Conservation (phyloP, 2,329 filamentous ascomycete genomes). For the Curvularia sp. region DNA sequence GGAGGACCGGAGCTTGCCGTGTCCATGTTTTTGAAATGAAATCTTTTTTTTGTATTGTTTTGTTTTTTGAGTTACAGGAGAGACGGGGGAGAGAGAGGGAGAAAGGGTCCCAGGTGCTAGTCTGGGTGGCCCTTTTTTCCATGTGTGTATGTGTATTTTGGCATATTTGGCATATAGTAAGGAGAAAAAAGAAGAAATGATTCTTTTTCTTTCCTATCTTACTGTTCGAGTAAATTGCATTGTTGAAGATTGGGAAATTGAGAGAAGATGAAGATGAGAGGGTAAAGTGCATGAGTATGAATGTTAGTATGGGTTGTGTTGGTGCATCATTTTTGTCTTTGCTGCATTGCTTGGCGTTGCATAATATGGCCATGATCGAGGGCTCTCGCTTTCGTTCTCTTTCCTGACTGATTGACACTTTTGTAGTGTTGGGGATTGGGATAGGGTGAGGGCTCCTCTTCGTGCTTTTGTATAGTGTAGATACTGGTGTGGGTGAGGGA, state of each 20-base stretch:
- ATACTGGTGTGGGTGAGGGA: neutral
- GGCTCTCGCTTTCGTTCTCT: neutral
- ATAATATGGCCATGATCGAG: neutral
- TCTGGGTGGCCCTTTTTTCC: conserved; percentile 19
- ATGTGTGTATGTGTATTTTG: too few relatives aligned
- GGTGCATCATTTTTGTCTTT: neutral
- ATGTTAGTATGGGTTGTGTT: neutral
- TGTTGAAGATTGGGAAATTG: too few relatives aligned
- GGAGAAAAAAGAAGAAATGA: neutral
- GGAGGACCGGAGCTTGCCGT: conserved; percentile 43
- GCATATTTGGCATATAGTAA: too few relatives aligned
- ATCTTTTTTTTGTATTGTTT: conserved; percentile 21
- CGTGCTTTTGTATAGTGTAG: neutral
- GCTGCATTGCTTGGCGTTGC: neutral
- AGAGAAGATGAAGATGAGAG: too few relatives aligned
- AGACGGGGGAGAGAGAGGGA: conserved; percentile 8
- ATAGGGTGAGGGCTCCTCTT: neutral
- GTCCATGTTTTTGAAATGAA: conserved; percentile 38
- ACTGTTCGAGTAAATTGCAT: too few relatives aligned
- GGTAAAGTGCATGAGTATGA: too few relatives aligned
- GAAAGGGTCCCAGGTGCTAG: conserved; percentile 33
- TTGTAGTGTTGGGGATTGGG: neutral
- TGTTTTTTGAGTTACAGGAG: neutral
- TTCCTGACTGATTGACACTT: neutral
- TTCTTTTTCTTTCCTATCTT: neutral